Percentiles rank a stretch among this genome's conserved stretches.
These are phyloP conservation scores for Rauvolfia tetraphylla DNA, from an alignment of 257 asterid genomes.

Conservation along the genomic window DNA sequence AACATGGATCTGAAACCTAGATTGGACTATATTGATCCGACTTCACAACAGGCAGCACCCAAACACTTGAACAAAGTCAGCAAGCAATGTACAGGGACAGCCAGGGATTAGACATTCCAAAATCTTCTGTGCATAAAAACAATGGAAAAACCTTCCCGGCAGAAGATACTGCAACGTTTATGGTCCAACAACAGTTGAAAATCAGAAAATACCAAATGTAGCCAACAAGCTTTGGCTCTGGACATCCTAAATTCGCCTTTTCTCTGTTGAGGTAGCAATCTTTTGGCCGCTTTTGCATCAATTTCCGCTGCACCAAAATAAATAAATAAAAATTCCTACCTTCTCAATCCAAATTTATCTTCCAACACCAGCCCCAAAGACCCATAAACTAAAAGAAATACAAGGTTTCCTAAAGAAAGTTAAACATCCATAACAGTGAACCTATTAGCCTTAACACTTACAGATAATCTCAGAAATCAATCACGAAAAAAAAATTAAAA, in stretches of 20 bases:
- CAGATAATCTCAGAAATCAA: conserved; percentile 2
- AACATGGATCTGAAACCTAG: conserved; percentile 23
- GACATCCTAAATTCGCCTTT: conserved; percentile 24
- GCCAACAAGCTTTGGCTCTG: conserved; percentile 18
- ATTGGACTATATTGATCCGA: neutral
- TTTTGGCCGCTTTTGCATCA: conserved; percentile 19
- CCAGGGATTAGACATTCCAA: conserved; percentile 19
- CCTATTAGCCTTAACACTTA: neutral
- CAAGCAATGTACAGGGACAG: neutral
- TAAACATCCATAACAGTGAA: neutral
- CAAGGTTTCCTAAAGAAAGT: neutral
- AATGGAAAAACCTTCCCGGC: conserved; percentile 9
- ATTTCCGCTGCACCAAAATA: conserved; percentile 18
- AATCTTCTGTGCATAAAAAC: conserved; percentile 11
- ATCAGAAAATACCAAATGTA: conserved; percentile 14
- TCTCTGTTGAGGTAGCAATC: conserved; percentile 17
- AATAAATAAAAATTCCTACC: neutral
- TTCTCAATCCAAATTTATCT: neutral
- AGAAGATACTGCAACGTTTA: conserved; percentile 1
- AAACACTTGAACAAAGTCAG: neutral
- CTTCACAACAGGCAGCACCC: conserved; percentile 2
- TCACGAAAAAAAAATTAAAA: neutral
- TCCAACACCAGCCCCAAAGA: neutral
- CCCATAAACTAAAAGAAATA: neutral
- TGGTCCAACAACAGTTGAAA: conserved; percentile 10